These are phyloP conservation scores for Hansenula sp. DNA, from an alignment of 1,139 yeast genomes.

Conservation along the genomic window DNA sequence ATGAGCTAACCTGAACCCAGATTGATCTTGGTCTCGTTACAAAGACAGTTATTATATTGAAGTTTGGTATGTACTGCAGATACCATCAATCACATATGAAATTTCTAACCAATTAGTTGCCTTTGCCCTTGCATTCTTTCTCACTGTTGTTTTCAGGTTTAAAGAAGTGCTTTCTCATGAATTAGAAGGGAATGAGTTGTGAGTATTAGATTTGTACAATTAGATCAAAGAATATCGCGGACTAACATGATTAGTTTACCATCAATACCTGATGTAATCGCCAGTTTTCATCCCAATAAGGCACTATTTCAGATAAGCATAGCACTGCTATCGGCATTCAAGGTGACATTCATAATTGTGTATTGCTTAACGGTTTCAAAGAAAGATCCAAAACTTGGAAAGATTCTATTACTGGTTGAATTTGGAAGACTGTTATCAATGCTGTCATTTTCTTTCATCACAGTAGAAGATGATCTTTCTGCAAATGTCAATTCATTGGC, in stretches of 20 bases:
- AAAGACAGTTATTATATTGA: too few relatives aligned
- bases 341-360: background rate
- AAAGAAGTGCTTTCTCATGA: slow-evolving; percentile 8
- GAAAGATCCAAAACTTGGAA: background rate
- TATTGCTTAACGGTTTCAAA: background rate
- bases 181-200: slow-evolving; percentile 12
- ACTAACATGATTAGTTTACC: slow-evolving; percentile 11
- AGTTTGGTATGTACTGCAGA: background rate
- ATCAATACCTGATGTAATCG: slow-evolving; percentile 9
- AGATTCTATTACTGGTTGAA: background rate
- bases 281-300: slow-evolving; percentile 12
- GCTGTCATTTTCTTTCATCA: slow-evolving; percentile 7
- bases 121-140: slow-evolving; percentile 5
- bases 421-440: slow-evolving; percentile 3
- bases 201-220: slow-evolving; percentile 2
- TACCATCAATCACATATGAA: background rate
- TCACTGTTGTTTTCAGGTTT: slow-evolving; percentile 8
- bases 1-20: too few relatives aligned
- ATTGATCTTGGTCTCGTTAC: too few relatives aligned
- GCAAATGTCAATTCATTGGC: slow-evolving; percentile 8
- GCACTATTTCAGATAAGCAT: slow-evolving; percentile 12
- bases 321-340: slow-evolving; percentile 10
- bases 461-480: slow-evolving; percentile 8
- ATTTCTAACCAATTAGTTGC: slow-evolving; percentile 2
- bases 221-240: too few relatives aligned